A percentile compares a stretch with the other conserved stretches of the same genome.
phyloP scores from a whole-genome alignment of 371 early-diverging fungal genomes.

The Rhizopus sp. region DNA sequence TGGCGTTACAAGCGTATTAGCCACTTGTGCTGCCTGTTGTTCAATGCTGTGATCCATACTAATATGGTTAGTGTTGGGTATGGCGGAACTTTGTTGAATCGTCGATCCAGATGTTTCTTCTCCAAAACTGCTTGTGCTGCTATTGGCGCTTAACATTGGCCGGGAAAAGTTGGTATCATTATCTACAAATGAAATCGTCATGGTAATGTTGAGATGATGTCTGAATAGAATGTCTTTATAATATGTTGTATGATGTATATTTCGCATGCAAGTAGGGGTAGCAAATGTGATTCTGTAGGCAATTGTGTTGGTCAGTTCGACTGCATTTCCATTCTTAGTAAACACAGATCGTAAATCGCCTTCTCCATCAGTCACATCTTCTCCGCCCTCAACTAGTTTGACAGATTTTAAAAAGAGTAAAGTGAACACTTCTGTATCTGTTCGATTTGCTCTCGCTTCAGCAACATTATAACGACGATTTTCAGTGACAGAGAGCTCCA shows the following conservation, averaged over 20 bases:
- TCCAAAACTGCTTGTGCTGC: conserved; percentile 16
- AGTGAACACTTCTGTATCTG: conserved; percentile 22
- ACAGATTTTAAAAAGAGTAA: conserved; percentile 20
- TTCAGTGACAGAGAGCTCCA: conserved; percentile 30
- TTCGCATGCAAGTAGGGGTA: conserved; percentile 34
- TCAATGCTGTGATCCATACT: conserved; percentile 9
- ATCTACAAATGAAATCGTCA: conserved; percentile 32
- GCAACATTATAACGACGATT: conserved; percentile 25
- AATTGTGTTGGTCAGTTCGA: conserved; percentile 30
- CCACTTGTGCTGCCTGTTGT: conserved; percentile 12
- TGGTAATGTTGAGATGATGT: conserved; percentile 30
- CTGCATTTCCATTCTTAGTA: conserved; percentile 19
- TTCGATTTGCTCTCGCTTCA: conserved; percentile 29
- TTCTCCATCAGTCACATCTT: neutral
- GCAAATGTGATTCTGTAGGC: conserved; percentile 36
- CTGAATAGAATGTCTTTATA: conserved; percentile 33
- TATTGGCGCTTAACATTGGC: conserved; percentile 8
- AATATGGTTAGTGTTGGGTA: neutral
- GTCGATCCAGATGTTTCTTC: neutral
- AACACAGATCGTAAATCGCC: conserved; percentile 24
- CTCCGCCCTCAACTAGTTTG: conserved; percentile 22
- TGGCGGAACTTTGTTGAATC: neutral
- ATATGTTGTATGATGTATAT: conserved; percentile 40
- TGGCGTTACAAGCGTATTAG: conserved; percentile 9
- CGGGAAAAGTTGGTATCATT: conserved; percentile 5